Evolutionary conservation across 2,329 filamentous ascomycete species (phyloP).

Genomic region (Trichophyton benhamiae): DNA sequence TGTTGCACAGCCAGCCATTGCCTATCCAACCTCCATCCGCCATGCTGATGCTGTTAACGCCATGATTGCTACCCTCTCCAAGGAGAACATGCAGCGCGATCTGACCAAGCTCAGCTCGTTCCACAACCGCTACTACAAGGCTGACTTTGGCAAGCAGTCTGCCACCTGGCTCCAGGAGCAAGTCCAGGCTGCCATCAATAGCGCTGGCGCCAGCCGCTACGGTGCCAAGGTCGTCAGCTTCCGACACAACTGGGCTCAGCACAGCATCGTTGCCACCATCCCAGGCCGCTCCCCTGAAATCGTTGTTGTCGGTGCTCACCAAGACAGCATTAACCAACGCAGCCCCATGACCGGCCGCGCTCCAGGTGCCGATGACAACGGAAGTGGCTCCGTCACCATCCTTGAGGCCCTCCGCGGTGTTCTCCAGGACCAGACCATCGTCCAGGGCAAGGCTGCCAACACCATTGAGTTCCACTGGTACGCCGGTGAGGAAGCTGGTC

Average conservation of each 20-base stretch:
- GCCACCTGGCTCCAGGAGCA: conserved; percentile 74
- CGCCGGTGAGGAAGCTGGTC: conserved; percentile 75
- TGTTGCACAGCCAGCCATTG: conserved; percentile 27
- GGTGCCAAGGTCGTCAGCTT: conserved; percentile 63
- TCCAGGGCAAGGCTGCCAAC: conserved; percentile 61
- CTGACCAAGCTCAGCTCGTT: conserved; percentile 57
- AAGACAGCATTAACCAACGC: conserved; percentile 71
- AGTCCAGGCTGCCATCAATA: conserved; percentile 58
- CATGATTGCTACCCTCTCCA: conserved; percentile 58
- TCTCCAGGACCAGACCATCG: conserved; percentile 57
- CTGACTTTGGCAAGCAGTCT: conserved; percentile 56
- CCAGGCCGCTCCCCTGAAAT: conserved; percentile 77
- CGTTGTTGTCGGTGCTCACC: conserved; percentile 79
- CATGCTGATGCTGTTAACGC: conserved; percentile 51
- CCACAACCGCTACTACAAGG: conserved; percentile 48
- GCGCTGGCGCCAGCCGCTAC: conserved; percentile 55
- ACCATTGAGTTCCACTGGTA: conserved; percentile 97
- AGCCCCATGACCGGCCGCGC: conserved; percentile 71
- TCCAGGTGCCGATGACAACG: conserved; percentile 87
- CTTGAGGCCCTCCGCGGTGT: conserved; percentile 80
- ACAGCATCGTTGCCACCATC: conserved; percentile 82
- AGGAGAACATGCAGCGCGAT: conserved; percentile 63
- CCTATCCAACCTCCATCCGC: conserved; percentile 56
- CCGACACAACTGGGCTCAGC: conserved; percentile 74
- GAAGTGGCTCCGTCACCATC: conserved; percentile 85